Evolutionary conservation across 78 protist species (phyloP), one percentile per base, ranked within the genome.

Genomic region (Isochrysis galbana): DNA sequence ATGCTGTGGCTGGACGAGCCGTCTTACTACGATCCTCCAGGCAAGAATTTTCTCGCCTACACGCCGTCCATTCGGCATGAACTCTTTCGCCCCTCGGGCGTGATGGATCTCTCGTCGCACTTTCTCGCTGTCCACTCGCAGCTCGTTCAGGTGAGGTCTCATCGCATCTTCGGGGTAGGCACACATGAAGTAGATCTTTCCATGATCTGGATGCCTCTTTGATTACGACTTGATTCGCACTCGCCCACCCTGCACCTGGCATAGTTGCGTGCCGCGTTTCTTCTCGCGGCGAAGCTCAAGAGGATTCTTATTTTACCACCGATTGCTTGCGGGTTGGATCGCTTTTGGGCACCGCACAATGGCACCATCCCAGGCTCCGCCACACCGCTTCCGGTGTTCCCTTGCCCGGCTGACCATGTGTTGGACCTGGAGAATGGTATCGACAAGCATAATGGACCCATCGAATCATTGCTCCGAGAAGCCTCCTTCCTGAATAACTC

Each of bases 301-400:
- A 44, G 86, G 11, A 4, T 41, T 19, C 86, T 77, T 2, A 41
- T 77, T 46, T 1, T 77, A 34, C 86, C 86, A 14, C 5, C 17
- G 48, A 44, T 77, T 19, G 14, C 61, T 7, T 80, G 88, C 55
- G 47, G 51, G 26, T n/a, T 41, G 38, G 88, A 80, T 51, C 51
- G 51, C 38, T 80, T 10, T n/a, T 80, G 88, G 88, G 88, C 88
- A 19, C 47, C 51, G 38, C 88, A 80, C 54, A 80, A 80, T 51
- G 88, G 88, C 88, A 80, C 88, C 41, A 41, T 80, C 54, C 88
- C 88, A 14, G 88, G 47, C 5, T 42, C 88, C 14, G 55, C 23
- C 47, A 80, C 51, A 26, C 22, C 1, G n/a, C 88, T 41, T 34
- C 88, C 88, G 0, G 36, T 80, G 25, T 19, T 44, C 4, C 84